Conservation (phyloP, 345 rosid genomes). For the Salix purpurea region DNA sequence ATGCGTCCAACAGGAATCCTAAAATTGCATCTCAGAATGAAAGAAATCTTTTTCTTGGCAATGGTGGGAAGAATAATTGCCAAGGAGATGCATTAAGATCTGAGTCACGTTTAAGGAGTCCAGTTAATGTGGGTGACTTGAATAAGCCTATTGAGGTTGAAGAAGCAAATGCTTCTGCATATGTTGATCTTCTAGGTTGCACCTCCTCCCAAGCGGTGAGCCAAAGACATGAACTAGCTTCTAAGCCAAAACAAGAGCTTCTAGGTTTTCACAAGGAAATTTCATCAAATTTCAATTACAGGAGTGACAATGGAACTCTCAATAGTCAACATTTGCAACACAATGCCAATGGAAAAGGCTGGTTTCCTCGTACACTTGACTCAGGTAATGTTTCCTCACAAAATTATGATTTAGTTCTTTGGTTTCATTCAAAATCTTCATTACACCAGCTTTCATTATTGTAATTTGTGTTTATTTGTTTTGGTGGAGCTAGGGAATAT, state of each 20-base stretch:
- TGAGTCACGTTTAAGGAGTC: constrained; percentile 34
- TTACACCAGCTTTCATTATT: neutral
- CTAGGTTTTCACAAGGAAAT: constrained; percentile 40
- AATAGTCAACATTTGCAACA: constrained; percentile 19
- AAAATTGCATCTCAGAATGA: constrained; percentile 36
- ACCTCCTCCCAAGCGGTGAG: constrained; percentile 29
- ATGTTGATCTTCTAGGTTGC: constrained; percentile 28
- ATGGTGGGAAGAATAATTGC: constrained; percentile 35
- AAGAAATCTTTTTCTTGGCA: constrained; percentile 25
- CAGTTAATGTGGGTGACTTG: constrained; percentile 60
- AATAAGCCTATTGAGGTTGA: constrained; percentile 69
- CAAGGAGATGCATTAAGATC: constrained; percentile 35
- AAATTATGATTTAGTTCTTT: constrained; percentile 8
- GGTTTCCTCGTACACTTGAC: constrained; percentile 38
- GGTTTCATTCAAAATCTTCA: neutral
- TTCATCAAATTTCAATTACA: constrained; percentile 26
- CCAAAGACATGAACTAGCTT: constrained; percentile 33
- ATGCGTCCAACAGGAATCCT: constrained; percentile 40
- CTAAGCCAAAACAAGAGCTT: constrained; percentile 30
- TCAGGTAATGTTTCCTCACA: constrained; percentile 48
- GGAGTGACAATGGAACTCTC: constrained; percentile 26
- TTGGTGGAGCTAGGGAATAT: constrained; percentile 7
- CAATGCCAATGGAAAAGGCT: constrained; percentile 30
- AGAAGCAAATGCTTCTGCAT: constrained; percentile 36
- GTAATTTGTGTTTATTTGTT: neutral